phyloP scores from a whole-genome alignment of 306 rosid species.

The Prunus dulcis region DNA sequence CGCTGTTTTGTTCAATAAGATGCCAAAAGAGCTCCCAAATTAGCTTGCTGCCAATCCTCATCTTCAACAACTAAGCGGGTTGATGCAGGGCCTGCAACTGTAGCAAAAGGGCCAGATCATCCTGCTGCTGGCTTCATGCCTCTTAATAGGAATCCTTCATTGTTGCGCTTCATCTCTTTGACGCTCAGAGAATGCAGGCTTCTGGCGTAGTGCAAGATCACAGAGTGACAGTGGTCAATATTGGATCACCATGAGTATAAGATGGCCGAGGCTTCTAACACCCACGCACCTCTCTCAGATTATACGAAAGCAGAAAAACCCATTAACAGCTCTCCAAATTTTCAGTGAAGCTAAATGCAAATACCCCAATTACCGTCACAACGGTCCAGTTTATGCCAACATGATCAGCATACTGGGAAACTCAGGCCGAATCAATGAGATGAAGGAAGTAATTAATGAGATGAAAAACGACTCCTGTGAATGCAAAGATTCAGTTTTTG shows the following conservation, averaged over 20 bases:
- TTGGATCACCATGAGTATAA: neutral
- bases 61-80: constrained; percentile 50
- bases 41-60: constrained; percentile 77
- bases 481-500: constrained; percentile 41
- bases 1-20: constrained; percentile 92
- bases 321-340: constrained; percentile 33
- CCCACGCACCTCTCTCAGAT: constrained; percentile 41
- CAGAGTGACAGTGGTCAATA: neutral
- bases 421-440: constrained; percentile 33
- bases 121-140: constrained; percentile 41
- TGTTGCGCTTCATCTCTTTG: no score
- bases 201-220: no score
- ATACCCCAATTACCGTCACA: constrained; percentile 37
- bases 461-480: constrained; percentile 40
- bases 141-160: constrained; percentile 41
- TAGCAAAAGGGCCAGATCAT: constrained; percentile 46
- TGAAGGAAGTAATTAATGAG: constrained; percentile 35
- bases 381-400: constrained; percentile 41
- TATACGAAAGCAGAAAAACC: constrained; percentile 38
- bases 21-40: constrained; percentile 80
- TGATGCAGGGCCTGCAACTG: constrained; percentile 47
- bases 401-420: constrained; percentile 36
- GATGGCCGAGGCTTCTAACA: constrained; percentile 29
- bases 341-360: constrained; percentile 35
- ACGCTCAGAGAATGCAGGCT: no score